phyloP scores from a whole-genome alignment of 2,329 filamentous ascomycete genomes.

The Ophiostoma quercus region DNA sequence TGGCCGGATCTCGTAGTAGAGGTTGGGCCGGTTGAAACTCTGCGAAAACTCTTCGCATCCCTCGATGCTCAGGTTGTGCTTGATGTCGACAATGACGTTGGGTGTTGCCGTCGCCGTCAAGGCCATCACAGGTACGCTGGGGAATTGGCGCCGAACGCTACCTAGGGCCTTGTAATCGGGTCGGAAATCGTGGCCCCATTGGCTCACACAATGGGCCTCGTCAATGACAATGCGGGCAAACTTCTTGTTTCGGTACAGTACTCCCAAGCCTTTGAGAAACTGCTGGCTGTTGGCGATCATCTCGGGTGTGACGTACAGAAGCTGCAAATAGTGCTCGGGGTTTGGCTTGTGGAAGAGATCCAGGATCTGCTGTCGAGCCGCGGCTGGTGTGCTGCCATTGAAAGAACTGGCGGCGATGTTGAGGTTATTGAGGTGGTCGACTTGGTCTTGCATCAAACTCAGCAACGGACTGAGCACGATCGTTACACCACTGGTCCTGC shows the following conservation, averaged over 20 bases:
- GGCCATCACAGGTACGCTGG: slow-evolving; percentile 83
- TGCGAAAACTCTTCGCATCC: slow-evolving; percentile 76
- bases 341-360: slow-evolving; percentile 54
- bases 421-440: slow-evolving; percentile 69
- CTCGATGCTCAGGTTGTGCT: slow-evolving; percentile 80
- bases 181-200: slow-evolving; percentile 98
- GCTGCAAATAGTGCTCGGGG: slow-evolving; percentile 71
- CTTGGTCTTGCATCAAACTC: slow-evolving; percentile 96
- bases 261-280: slow-evolving; percentile 61
- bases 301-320: slow-evolving; percentile 94
- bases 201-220: slow-evolving; percentile 97
- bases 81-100: slow-evolving; percentile 87
- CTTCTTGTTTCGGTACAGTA: slow-evolving; percentile 62
- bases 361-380: slow-evolving; percentile 63
- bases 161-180: slow-evolving; percentile 91
- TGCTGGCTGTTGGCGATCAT: slow-evolving; percentile 80
- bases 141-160: slow-evolving; percentile 64
- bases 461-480: slow-evolving; percentile 91
- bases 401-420: slow-evolving; percentile 75
- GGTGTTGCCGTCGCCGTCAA: slow-evolving; percentile 91
- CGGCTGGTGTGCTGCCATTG: slow-evolving; percentile 66
- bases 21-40: slow-evolving; percentile 94
- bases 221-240: slow-evolving; percentile 93
- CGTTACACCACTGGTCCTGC: slow-evolving; percentile 79
- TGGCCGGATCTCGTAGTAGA: slow-evolving; percentile 76